Evolutionary conservation across 371 early-diverging fungal genomes (phyloP).

Genomic region (Mucor racemosus): DNA sequence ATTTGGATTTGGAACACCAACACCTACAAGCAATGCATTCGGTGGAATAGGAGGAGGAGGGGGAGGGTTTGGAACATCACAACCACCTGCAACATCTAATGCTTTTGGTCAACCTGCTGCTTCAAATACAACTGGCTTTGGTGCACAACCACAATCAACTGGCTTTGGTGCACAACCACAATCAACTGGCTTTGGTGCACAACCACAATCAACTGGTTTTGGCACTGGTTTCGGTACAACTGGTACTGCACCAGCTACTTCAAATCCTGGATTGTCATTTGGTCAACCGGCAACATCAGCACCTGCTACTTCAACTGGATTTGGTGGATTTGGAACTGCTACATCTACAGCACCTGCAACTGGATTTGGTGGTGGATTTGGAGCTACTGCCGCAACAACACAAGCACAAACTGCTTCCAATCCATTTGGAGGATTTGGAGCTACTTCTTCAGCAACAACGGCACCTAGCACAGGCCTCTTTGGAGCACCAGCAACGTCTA

Average conservation of each 20-base stretch:
- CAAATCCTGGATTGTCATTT: neutral
- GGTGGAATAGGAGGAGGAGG: constrained; percentile 19
- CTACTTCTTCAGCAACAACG: neutral
- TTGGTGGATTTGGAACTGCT: constrained; percentile 22
- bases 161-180: constrained; percentile 22
- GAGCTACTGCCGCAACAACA: constrained; percentile 4
- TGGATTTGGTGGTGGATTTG: constrained; percentile 6
- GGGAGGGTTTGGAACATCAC: constrained; percentile 33
- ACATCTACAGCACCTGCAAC: constrained; percentile 18
- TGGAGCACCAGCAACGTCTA: constrained; percentile 14
- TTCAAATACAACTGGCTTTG: constrained; percentile 21
- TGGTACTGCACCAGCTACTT: constrained; percentile 7
- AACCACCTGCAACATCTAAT: constrained; percentile 21
- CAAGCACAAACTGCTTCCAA: constrained; percentile 22
- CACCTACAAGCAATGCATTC: constrained; percentile 21
- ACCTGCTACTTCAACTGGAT: constrained; percentile 5
- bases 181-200: constrained; percentile 26
- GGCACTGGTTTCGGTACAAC: constrained; percentile 32
- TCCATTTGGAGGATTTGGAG: constrained; percentile 11
- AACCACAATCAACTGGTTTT: constrained; percentile 16
- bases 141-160: constrained; percentile 18
- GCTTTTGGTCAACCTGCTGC: constrained; percentile 23
- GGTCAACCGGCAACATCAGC: neutral
- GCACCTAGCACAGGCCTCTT: neutral
- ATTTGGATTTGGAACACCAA: constrained; percentile 34